A percentile compares a stretch with the other conserved stretches of the same genome.
Conservation (phyloP, 2,329 filamentous ascomycete species). For the Laburnicola sp. region DNA sequence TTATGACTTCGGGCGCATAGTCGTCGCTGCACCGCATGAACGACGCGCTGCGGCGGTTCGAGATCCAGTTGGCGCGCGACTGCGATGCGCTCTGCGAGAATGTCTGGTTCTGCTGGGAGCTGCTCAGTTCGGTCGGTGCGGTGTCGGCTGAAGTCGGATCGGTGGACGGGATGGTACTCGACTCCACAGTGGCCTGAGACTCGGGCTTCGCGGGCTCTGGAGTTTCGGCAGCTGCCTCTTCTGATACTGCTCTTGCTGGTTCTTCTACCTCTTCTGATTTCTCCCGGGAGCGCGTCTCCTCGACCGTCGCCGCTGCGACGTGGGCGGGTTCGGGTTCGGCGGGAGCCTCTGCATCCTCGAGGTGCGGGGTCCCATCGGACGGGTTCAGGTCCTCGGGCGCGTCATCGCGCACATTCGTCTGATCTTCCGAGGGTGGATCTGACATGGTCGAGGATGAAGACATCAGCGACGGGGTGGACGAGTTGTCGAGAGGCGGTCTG, state of each 20-base stretch:
- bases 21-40: constrained; percentile 43
- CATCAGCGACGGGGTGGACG: constrained; percentile 40
- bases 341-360: constrained; percentile 2
- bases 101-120: constrained; percentile 36
- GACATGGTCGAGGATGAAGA: constrained; percentile 44
- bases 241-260: constrained; percentile 7
- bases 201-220: constrained; percentile 14
- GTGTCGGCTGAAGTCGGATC: constrained; percentile 30
- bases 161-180: constrained; percentile 25
- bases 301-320: constrained; percentile 1
- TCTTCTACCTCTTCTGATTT: constrained; percentile 8
- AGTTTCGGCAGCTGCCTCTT: constrained; percentile 6
- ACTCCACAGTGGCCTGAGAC: constrained; percentile 23
- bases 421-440: constrained; percentile 39
- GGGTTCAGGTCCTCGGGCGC: constrained; percentile 20
- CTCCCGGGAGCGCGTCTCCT: constrained; percentile 12
- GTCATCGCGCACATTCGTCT: constrained; percentile 28
- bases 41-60: constrained; percentile 51
- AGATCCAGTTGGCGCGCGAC: constrained; percentile 47
- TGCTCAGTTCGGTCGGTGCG: constrained; percentile 29
- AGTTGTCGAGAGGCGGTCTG: constrained; percentile 63
- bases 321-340: constrained; percentile 1
- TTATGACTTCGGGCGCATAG: constrained; percentile 35
- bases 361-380: constrained; percentile 21
- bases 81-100: constrained; percentile 38